Percentiles rank a stretch among this genome's conserved stretches.
phyloP scores from a whole-genome alignment of 169 alveolate genomes.

The Plasmodium sp. region DNA sequence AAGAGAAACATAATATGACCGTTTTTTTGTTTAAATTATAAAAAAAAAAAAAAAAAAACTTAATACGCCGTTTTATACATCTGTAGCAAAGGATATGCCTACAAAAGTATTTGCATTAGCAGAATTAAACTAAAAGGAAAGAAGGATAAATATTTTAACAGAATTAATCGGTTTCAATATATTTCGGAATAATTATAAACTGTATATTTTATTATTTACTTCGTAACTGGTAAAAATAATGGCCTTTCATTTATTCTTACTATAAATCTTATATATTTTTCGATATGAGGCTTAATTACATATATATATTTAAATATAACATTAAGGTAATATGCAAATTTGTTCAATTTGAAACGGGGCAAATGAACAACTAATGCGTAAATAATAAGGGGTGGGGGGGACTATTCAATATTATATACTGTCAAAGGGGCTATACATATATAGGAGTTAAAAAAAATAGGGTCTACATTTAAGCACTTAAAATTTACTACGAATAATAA shows the following conservation, averaged over 20 bases:
- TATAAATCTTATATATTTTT: neutral
- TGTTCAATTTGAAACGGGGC: neutral
- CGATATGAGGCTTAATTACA: neutral
- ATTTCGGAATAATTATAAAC: neutral
- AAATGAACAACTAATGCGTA: neutral
- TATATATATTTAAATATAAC: neutral
- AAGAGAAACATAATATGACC: neutral
- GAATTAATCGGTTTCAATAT: neutral
- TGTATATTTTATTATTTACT: neutral
- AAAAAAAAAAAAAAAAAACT: neutral
- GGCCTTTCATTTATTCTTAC: neutral
- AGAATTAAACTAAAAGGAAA: neutral
- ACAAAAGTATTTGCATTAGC: neutral
- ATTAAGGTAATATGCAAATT: neutral
- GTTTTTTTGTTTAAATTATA: neutral
- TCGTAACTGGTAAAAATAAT: neutral
- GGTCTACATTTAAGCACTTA: no score
- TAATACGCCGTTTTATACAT: neutral
- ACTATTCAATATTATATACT: neutral
- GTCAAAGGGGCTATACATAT: neutral
- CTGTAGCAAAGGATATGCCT: neutral
- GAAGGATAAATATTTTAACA: neutral
- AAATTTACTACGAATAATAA: no score
- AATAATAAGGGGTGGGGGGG: neutral
- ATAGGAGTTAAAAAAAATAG: neutral